Conservation (phyloP, 169 alveolate species). For the Plasmodium gallinaceum region DNA sequence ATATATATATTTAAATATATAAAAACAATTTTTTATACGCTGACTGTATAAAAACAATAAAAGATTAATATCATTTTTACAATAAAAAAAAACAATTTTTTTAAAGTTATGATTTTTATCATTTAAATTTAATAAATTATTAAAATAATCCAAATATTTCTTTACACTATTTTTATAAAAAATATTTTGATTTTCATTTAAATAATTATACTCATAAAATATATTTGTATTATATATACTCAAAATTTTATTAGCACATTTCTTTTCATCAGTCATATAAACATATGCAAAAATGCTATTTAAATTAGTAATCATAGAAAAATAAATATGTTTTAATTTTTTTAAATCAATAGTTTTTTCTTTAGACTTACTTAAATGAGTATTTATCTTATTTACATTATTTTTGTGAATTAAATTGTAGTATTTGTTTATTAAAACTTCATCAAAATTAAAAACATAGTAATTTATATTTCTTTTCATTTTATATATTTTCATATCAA, state of each 20-base stretch:
- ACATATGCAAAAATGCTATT: conserved; percentile 47
- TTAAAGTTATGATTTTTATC: not conserved
- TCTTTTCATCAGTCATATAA: conserved; percentile 1
- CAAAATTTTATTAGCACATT: conserved; percentile 24
- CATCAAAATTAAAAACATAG: conserved; percentile 31
- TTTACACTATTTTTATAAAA: conserved; percentile 26
- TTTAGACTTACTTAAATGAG: conserved; percentile 14
- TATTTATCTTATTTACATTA: conserved; percentile 30
- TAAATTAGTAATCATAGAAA: conserved; percentile 28
- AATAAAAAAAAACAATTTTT: not conserved
- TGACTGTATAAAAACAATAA: conserved; percentile 39
- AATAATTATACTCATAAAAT: conserved; percentile 49
- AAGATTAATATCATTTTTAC: conserved; percentile 47
- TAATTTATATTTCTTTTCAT: conserved; percentile 41
- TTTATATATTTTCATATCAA: conserved; percentile 4
- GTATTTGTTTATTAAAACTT: conserved; percentile 32
- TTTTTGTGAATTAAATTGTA: conserved; percentile 19
- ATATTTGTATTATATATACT: conserved; percentile 1
- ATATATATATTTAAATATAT: conserved; percentile 40
- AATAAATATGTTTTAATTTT: conserved; percentile 31
- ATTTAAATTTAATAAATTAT: not conserved
- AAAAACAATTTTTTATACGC: conserved; percentile 39
- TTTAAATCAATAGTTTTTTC: conserved; percentile 27
- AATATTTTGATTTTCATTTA: conserved; percentile 52
- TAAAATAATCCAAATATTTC: conserved; percentile 24